phyloP scores from a whole-genome alignment of 139 green algal species.

The Chlorella sp. region DNA sequence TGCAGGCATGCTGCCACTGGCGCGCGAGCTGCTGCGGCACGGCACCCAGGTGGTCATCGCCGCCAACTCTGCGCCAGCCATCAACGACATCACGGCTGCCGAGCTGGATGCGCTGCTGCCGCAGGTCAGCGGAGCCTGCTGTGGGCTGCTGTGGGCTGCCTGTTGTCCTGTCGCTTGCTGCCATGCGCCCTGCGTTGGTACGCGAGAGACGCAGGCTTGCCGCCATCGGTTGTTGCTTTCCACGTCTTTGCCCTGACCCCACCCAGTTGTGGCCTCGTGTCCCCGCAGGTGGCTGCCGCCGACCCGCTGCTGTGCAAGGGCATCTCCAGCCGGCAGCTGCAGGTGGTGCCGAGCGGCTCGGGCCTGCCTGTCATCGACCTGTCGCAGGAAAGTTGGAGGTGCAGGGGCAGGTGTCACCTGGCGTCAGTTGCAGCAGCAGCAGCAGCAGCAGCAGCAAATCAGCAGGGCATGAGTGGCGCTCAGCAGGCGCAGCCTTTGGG shows the following conservation, averaged over 20 bases:
- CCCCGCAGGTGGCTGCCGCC: conserved; percentile 9
- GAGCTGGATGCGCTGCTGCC: conserved; percentile 79
- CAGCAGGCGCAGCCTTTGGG: neutral
- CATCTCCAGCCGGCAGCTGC: conserved; percentile 40
- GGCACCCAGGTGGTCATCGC: conserved; percentile 81
- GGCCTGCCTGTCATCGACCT: conserved; percentile 92
- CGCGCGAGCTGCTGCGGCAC: conserved; percentile 74
- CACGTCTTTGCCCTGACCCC: too few species aligned
- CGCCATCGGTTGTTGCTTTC: too few species aligned
- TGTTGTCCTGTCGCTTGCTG: neutral
- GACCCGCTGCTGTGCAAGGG: conserved; percentile 31
- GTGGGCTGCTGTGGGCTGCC: neutral
- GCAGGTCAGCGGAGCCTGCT: conserved; percentile 1
- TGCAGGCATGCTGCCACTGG: conserved; percentile 87
- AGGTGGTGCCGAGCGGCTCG: conserved; percentile 76
- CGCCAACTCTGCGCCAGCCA: conserved; percentile 80
- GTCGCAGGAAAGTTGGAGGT: conserved; percentile 33
- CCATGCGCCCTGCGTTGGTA: neutral
- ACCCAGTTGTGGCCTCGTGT: neutral
- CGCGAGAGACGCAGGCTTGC: too few species aligned
- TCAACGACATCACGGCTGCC: conserved; percentile 94
- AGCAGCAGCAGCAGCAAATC: too few species aligned
- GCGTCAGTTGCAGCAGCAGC: too few species aligned
- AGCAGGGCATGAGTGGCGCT: neutral
- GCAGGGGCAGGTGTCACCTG: neutral